phyloP scores from a whole-genome alignment of 768 basidiomycete genomes.

The Panus rudis region DNA sequence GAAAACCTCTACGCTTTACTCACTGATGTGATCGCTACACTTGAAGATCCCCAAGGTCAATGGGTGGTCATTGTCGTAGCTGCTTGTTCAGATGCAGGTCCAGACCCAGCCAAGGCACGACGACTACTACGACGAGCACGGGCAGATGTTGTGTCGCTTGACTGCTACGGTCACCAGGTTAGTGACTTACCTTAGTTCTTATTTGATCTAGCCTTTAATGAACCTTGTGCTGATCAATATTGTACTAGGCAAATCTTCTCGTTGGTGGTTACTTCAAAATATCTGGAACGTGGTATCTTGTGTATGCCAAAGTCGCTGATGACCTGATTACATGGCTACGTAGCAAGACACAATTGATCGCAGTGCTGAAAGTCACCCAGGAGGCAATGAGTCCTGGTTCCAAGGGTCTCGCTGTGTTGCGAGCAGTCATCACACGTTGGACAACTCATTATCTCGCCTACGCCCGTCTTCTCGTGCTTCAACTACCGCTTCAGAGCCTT shows the following conservation, averaged over 20 bases:
- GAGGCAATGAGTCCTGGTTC: neutral
- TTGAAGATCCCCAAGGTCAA: too few relatives aligned
- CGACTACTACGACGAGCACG: neutral
- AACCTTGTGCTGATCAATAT: neutral
- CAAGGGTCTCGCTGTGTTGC: neutral
- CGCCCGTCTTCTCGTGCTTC: neutral
- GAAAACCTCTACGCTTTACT: too few relatives aligned
- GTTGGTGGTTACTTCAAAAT: neutral
- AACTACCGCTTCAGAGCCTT: slow-evolving; percentile 13
- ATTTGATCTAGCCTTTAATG: neutral
- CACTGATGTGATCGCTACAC: too few relatives aligned
- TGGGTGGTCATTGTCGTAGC: neutral
- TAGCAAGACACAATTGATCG: neutral
- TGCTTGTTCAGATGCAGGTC: neutral
- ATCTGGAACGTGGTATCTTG: neutral
- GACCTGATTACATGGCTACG: neutral
- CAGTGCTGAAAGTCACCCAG: neutral
- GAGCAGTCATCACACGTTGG: neutral
- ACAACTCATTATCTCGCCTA: neutral
- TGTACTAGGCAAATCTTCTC: neutral
- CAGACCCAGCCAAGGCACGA: neutral
- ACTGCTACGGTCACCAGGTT: slow-evolving; percentile 1
- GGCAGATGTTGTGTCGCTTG: neutral
- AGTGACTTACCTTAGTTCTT: too few relatives aligned
- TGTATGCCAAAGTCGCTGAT: neutral